Evolutionary conservation across 257 asterid genomes (phyloP).

Genomic region (Leonotis leonurus): DNA sequence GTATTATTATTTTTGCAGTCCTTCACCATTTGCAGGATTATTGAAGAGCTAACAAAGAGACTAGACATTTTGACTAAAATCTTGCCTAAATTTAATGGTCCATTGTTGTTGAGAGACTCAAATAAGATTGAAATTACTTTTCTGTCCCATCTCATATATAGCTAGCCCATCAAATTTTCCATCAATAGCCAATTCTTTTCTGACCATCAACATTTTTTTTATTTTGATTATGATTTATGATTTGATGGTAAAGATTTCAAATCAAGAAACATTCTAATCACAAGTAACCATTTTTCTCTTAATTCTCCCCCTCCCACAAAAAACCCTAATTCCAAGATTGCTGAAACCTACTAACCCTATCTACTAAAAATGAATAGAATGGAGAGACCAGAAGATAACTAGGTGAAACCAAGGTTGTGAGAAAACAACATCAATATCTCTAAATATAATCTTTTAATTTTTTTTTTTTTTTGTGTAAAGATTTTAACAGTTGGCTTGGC

Average conservation of each 20-base stretch:
- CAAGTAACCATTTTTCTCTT: conserved; percentile 11
- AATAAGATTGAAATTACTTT: conserved; percentile 23
- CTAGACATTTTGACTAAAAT: conserved; percentile 28
- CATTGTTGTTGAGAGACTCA: conserved; percentile 3
- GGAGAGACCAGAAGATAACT: conserved; percentile 38
- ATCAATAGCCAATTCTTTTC: conserved; percentile 18
- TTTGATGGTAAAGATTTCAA: conserved; percentile 56
- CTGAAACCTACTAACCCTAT: conserved; percentile 24
- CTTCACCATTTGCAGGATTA: conserved; percentile 1
- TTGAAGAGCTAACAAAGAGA: conserved; percentile 12
- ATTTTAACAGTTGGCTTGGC: conserved; percentile 38
- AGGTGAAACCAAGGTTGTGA: conserved; percentile 25
- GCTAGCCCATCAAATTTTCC: conserved; percentile 26
- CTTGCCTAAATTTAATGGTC: conserved; percentile 15
- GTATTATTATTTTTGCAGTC: background rate
- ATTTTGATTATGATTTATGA: conserved; percentile 20
- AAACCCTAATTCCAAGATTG: conserved; percentile 35
- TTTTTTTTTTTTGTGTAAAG: background rate
- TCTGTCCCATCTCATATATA: conserved; percentile 47
- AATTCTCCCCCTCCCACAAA: background rate
- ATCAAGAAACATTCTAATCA: conserved; percentile 27
- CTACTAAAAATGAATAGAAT: background rate
- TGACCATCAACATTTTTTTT: conserved; percentile 18
- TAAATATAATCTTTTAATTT: background rate
- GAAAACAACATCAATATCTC: background rate